phyloP scores from a whole-genome alignment of 352 stramenopile species.

The Globisporangium rhizosaccharum region DNA sequence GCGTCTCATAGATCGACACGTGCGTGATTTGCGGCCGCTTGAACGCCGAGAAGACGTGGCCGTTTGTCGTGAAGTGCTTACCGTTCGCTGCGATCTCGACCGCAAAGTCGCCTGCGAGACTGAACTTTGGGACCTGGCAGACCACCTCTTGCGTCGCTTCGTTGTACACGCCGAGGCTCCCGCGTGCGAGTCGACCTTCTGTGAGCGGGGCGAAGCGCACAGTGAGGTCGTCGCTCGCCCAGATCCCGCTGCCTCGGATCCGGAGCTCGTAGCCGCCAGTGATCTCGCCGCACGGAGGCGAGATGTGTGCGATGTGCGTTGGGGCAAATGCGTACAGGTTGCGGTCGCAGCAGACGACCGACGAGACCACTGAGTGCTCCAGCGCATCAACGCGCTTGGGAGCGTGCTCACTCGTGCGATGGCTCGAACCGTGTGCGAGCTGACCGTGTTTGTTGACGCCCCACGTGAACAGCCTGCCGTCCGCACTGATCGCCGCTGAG shows the following conservation, averaged over 20 bases:
- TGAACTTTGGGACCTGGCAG: conserved; percentile 66
- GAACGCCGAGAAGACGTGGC: conserved; percentile 50
- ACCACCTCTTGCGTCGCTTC: conserved; percentile 36
- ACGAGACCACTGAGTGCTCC: conserved; percentile 23
- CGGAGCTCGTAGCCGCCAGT: conserved; percentile 50
- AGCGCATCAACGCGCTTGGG: conserved; percentile 38
- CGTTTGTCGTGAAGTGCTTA: conserved; percentile 67
- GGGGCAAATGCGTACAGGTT: conserved; percentile 67
- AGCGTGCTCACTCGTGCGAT: conserved; percentile 19
- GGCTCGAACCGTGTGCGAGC: conserved; percentile 27
- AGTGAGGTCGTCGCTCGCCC: conserved; percentile 67
- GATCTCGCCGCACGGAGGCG: conserved; percentile 48
- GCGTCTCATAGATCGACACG: conserved; percentile 39
- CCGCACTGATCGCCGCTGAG: conserved; percentile 37
- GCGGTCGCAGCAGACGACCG: conserved; percentile 41
- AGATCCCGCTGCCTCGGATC: conserved; percentile 71
- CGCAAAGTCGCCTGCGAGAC: conserved; percentile 45
- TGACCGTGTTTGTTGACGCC: conserved; percentile 46
- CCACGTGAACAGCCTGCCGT: conserved; percentile 50
- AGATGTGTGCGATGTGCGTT: conserved; percentile 32
- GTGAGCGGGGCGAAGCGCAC: conserved; percentile 67
- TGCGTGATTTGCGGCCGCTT: conserved; percentile 29
- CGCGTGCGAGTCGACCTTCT: conserved; percentile 45
- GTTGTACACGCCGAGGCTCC: conserved; percentile 39
- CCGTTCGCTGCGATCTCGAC: conserved; percentile 80